Conservation (phyloP, 2,329 filamentous ascomycete species). For the Nemania sp. region DNA sequence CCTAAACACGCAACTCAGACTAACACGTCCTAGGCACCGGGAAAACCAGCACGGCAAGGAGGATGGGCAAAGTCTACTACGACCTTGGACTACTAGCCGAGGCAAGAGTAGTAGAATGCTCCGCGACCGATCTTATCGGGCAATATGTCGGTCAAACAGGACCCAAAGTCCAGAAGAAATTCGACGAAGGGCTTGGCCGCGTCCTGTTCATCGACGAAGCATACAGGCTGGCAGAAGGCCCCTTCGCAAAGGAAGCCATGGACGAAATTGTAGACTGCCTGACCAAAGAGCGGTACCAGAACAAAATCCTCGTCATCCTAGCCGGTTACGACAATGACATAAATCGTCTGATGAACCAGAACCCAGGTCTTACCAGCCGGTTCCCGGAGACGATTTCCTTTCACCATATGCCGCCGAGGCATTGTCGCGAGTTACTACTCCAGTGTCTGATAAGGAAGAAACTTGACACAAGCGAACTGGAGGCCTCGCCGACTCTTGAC, state of each 20-base stretch:
- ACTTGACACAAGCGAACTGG: slow-evolving; percentile 23
- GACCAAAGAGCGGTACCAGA: slow-evolving; percentile 58
- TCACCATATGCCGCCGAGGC: slow-evolving; percentile 3
- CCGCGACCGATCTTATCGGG: slow-evolving; percentile 69
- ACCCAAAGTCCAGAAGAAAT: slow-evolving; percentile 16
- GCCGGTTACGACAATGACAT: slow-evolving; percentile 71
- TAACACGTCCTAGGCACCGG: slow-evolving; percentile 48
- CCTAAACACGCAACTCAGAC: neutral
- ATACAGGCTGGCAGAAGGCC: slow-evolving; percentile 62
- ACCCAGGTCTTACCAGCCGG: slow-evolving; percentile 64
- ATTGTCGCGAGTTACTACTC: slow-evolving; percentile 11
- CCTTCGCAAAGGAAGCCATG: slow-evolving; percentile 59
- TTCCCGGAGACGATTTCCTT: slow-evolving; percentile 55
- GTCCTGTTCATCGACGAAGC: slow-evolving; percentile 48
- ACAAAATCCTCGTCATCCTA: slow-evolving; percentile 67
- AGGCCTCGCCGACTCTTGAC: slow-evolving; percentile 3
- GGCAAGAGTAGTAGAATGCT: slow-evolving; percentile 68
- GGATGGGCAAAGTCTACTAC: slow-evolving; percentile 76
- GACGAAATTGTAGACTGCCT: slow-evolving; percentile 56
- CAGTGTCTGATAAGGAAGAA: slow-evolving; percentile 31
- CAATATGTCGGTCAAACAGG: slow-evolving; percentile 59
- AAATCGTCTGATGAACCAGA: slow-evolving; percentile 61
- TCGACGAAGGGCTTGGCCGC: slow-evolving; percentile 12
- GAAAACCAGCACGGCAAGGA: slow-evolving; percentile 68
- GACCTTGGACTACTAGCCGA: slow-evolving; percentile 69